A percentile compares a stretch with the other conserved stretches of the same genome.
phyloP scores from a whole-genome alignment of 805 yeast species.

The Candida sanyiensis region DNA sequence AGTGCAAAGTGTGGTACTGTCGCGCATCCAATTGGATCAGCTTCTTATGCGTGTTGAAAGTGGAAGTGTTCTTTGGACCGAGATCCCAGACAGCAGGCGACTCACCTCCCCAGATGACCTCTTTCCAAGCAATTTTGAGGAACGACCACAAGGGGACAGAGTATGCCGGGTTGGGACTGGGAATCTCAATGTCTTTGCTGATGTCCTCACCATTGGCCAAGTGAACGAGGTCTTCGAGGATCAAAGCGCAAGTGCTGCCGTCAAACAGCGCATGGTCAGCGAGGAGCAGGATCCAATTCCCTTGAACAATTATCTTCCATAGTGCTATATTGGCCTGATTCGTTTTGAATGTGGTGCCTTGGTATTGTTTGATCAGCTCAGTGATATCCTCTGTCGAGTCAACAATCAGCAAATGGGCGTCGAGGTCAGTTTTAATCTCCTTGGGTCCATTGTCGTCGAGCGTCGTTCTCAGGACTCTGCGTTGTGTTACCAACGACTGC shows the following conservation, averaged over 20 bases:
- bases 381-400: neutral
- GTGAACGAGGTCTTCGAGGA: constrained; percentile 7
- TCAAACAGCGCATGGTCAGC: constrained; percentile 8
- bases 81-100: neutral
- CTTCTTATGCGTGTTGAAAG: constrained; percentile 6
- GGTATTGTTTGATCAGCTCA: neutral
- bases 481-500: neutral
- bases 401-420: neutral
- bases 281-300: constrained; percentile 7
- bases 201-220: constrained; percentile 10
- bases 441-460: neutral
- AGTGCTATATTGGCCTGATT: neutral
- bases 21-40: constrained; percentile 3
- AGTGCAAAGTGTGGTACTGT: neutral
- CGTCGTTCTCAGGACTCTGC: constrained; percentile 6
- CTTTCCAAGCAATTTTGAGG: neutral
- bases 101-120: neutral
- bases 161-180: neutral
- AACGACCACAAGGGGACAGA: constrained; percentile 7
- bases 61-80: constrained; percentile 2
- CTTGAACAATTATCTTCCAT: constrained; percentile 8
- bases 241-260: constrained; percentile 6
- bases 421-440: constrained; percentile 1
- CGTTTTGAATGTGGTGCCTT: constrained; percentile 2
- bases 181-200: neutral